Conservation (phyloP, 2,329 filamentous ascomycete genomes). For the Zasmidium angulare region DNA sequence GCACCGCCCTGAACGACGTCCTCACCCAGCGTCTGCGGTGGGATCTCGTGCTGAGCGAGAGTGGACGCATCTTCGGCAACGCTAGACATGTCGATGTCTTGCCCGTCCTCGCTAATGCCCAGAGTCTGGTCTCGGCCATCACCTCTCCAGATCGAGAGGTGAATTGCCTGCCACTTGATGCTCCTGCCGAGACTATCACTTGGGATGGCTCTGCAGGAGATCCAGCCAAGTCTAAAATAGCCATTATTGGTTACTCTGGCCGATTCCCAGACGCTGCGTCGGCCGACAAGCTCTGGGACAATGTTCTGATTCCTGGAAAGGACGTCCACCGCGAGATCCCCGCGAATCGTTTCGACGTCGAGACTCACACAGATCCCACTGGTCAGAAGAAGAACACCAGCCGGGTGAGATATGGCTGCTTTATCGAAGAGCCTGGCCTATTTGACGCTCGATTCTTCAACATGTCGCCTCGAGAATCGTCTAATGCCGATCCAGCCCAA, state of each 20-base stretch:
- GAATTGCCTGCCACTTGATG: too few species aligned
- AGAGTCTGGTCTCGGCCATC: too few species aligned
- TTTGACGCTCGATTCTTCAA: conserved; percentile 45
- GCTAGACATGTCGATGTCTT: too few species aligned
- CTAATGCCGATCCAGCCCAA: conserved; percentile 11
- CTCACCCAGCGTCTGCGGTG: too few species aligned
- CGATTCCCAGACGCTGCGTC: not conserved
- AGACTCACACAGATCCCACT: conserved; percentile 15
- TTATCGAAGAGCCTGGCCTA: conserved; percentile 37
- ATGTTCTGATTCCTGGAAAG: conserved; percentile 8
- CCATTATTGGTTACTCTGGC: conserved; percentile 1
- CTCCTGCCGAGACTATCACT: too few species aligned
- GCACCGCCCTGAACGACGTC: too few species aligned
- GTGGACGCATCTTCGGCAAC: too few species aligned
- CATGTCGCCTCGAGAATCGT: conserved; percentile 35
- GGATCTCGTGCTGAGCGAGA: too few species aligned
- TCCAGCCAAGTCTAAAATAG: not conserved
- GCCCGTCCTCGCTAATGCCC: too few species aligned
- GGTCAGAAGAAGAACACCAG: conserved; percentile 21
- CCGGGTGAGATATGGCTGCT: conserved; percentile 37
- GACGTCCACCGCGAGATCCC: conserved; percentile 14
- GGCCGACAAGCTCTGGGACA: conserved; percentile 14
- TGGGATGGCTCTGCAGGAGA: too few species aligned
- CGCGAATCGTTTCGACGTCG: conserved; percentile 13
- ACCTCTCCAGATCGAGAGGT: too few species aligned